Percentiles rank a stretch among this genome's conserved stretches.
phyloP scores from a whole-genome alignment of 2,329 filamentous ascomycete species.

The Shiraia bambusicola region DNA sequence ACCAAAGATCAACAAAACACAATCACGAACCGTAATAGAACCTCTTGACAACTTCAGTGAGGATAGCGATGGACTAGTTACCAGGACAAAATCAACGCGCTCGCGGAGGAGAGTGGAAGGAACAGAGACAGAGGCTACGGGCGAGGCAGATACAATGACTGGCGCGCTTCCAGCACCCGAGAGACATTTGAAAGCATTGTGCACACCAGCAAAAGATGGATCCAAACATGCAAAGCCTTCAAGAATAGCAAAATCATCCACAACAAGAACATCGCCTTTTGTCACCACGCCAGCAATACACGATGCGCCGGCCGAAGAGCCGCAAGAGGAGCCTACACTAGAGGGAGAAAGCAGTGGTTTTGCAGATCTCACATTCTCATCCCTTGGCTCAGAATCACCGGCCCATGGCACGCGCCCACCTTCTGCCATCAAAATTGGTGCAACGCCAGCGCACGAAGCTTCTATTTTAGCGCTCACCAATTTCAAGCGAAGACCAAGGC shows the following conservation, averaged over 20 bases:
- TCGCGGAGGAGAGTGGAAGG: slow-evolving; percentile 20
- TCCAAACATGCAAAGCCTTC: slow-evolving; percentile 20
- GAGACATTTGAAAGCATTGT: slow-evolving; percentile 10
- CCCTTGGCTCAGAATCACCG: slow-evolving; percentile 36
- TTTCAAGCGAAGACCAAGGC: slow-evolving; percentile 52
- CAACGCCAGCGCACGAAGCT: slow-evolving; percentile 48
- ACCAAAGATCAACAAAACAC: slow-evolving; percentile 19
- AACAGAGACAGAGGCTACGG: slow-evolving; percentile 18
- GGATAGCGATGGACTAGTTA: slow-evolving; percentile 42
- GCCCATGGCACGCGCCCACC: slow-evolving; percentile 43
- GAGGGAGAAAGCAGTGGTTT: slow-evolving; percentile 34
- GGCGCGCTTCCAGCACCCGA: slow-evolving; percentile 35
- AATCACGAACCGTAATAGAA: slow-evolving; percentile 15
- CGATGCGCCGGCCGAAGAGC: slow-evolving; percentile 3
- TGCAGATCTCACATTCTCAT: slow-evolving; percentile 39
- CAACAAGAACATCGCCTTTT: slow-evolving; percentile 14
- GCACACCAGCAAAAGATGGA: slow-evolving; percentile 23
- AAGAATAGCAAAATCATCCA: slow-evolving; percentile 21
- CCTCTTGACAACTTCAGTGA: slow-evolving; percentile 33
- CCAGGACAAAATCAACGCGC: slow-evolving; percentile 26
- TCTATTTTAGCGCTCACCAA: slow-evolving; percentile 54
- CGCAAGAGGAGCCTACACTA: slow-evolving; percentile 10
- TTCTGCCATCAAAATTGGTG: slow-evolving; percentile 48
- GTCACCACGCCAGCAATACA: slow-evolving; percentile 3
- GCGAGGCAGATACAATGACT: slow-evolving; percentile 38